Base-by-base conservation (phyloP, 2,329 filamentous ascomycete genomes). In the Tolypocladium paradoxum region DNA sequence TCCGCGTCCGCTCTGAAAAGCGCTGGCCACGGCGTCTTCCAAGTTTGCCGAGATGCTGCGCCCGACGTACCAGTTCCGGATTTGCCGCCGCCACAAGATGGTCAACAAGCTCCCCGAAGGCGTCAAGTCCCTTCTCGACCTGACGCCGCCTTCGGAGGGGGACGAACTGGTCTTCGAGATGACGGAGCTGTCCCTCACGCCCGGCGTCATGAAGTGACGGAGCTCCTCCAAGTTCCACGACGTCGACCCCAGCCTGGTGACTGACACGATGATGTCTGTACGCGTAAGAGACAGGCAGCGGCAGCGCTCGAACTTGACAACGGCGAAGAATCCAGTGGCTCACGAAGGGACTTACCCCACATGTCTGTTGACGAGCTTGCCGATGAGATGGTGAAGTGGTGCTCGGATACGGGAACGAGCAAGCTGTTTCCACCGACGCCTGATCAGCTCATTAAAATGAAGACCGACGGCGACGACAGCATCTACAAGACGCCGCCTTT, bases 81-180 rank as follows among this genome's bases (percentile, higher is more conserved):
- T 68, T 18, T 64, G 62, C 37, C 67, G 73, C 24, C 70, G 68
- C 16, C 68, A 68, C 22, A 67, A 67, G 43, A 57, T 70, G 36
- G 60, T 60, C 37, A 68, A 67, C 27, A 61, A 60, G 16, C 61
- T 73, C 11, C 70, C 69, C 0, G 58, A 65, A 2, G 76, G 73
- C 0, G 67, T 85, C 60, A 74, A 75, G 54, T 86, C 78, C 57
- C 68, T 85, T 20, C 60, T 88, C 36, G 83, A 88, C 58, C 70
- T 87, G 14, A 85, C 82, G 0, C 84, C 83, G 0, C 75, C 79
- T 0, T 67, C 67, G 0, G 77, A 84, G 61, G 84, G 81, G 1
- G 82, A 86, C 2, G 83, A 85, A 14, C 75, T 81, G 11, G 77
- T 84, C 1, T 76, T 79, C 27, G 71, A 80, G 54, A 72, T 83